phyloP scores from a whole-genome alignment of 2,329 filamentous ascomycete species.

The Fusarium pseudonygamai region DNA sequence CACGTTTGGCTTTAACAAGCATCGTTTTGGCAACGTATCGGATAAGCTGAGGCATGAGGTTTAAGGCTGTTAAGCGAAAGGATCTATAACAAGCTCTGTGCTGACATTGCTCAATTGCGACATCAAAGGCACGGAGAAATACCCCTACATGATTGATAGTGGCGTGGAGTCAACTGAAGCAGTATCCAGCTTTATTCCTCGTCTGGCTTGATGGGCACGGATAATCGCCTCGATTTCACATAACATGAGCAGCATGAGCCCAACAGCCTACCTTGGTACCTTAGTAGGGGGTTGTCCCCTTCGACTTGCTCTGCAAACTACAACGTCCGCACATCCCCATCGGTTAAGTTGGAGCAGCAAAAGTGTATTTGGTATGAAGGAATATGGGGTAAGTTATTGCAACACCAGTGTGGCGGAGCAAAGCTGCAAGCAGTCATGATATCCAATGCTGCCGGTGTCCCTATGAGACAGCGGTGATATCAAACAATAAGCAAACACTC shows the following conservation, averaged over 20 bases:
- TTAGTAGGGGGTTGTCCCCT: not conserved
- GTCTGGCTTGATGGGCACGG: constrained; percentile 4
- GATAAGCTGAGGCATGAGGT: not conserved
- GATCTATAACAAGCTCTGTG: not conserved
- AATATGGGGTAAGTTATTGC: not conserved
- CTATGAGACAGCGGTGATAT: not conserved
- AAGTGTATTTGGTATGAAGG: not conserved
- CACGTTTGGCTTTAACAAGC: not conserved
- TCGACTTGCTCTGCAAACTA: not conserved
- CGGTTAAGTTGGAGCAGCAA: not conserved
- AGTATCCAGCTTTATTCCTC: constrained; percentile 7
- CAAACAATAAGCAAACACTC: not conserved
- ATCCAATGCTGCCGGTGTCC: not conserved
- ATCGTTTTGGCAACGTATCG: not conserved
- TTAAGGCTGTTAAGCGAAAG: not conserved
- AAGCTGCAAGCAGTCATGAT: constrained; percentile 18
- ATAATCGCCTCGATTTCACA: constrained; percentile 12
- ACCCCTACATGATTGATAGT: constrained; percentile 8
- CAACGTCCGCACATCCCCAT: not conserved
- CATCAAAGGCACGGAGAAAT: not conserved
- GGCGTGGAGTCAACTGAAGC: constrained; percentile 8
- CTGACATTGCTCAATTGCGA: not conserved
- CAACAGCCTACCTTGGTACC: not conserved
- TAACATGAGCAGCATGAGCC: not conserved
- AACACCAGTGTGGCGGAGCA: constrained; percentile 20